A percentile compares a stretch with the other conserved stretches of the same genome.
Conservation (phyloP, 495 filamentous ascomycete genomes). For the Hypoxylon rickii region DNA sequence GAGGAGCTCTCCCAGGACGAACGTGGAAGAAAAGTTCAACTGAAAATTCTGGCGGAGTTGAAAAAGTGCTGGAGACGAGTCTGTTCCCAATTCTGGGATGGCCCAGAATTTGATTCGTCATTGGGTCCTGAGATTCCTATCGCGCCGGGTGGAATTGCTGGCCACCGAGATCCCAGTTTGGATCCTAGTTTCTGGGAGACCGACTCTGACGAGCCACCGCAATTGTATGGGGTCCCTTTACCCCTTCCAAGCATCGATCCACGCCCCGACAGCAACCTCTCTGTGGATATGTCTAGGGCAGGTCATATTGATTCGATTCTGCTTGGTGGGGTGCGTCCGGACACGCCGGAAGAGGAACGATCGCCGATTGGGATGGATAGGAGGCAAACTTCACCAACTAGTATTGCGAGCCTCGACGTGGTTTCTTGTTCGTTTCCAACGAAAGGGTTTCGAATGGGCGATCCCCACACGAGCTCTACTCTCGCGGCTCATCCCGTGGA, state of each 20-base stretch:
- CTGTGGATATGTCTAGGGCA: constrained; percentile 53
- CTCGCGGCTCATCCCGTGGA: constrained; percentile 69
- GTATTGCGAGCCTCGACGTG: constrained; percentile 62
- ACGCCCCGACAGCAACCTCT: constrained; percentile 46
- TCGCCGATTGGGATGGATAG: constrained; percentile 33
- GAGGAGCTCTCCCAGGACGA: constrained; percentile 52
- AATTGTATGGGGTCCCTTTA: constrained; percentile 40
- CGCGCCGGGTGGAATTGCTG: constrained; percentile 70
- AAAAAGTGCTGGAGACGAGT: constrained; percentile 97
- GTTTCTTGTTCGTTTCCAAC: constrained; percentile 84
- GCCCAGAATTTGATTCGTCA: constrained; percentile 60
- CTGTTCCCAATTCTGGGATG: constrained; percentile 87
- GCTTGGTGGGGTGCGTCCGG: constrained; percentile 44
- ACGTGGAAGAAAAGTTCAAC: constrained; percentile 67
- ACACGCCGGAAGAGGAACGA: constrained; percentile 44
- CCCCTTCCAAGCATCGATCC: constrained; percentile 39
- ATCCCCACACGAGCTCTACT: constrained; percentile 48
- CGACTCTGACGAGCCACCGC: constrained; percentile 44
- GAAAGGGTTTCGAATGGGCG: constrained; percentile 55
- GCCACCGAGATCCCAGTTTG: constrained; percentile 57
- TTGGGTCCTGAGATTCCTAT: constrained; percentile 70
- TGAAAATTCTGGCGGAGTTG: constrained; percentile 90
- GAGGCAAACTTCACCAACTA: constrained; percentile 53
- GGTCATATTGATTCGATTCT: constrained; percentile 52
- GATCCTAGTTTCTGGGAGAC: constrained; percentile 54